Evolutionary conservation across 2,329 filamentous ascomycete genomes (phyloP).

Genomic region (Penicillium fuscoglaucum): DNA sequence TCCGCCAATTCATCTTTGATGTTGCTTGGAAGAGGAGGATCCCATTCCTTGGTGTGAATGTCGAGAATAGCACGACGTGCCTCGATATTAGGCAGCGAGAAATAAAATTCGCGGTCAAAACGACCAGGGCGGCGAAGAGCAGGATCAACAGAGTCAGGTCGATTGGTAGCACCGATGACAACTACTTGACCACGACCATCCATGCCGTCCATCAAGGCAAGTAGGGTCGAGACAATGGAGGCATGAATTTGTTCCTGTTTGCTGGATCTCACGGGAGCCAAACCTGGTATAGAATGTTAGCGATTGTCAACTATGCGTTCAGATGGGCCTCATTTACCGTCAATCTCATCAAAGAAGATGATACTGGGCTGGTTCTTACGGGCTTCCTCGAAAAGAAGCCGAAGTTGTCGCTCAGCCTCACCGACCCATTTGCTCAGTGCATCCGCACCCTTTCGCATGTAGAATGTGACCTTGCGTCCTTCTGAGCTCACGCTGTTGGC

Average conservation of each 20-base stretch:
- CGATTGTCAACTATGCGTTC: neutral
- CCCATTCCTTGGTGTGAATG: conserved; percentile 95
- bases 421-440: conserved; percentile 98
- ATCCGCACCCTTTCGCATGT: conserved; percentile 98
- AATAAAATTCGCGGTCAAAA: conserved; percentile 98
- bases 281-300: conserved; percentile 39
- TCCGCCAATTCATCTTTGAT: conserved; percentile 83
- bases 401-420: conserved; percentile 92
- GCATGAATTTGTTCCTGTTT: conserved; percentile 99
- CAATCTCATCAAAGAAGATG: conserved; percentile 99
- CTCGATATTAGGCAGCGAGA: conserved; percentile 80
- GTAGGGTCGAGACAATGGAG: conserved; percentile 91
- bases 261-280: conserved; percentile 92
- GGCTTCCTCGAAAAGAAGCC: conserved; percentile 92
- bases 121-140: conserved; percentile 90
- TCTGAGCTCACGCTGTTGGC: conserved; percentile 87
- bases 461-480: conserved; percentile 94
- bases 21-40: conserved; percentile 66
- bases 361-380: conserved; percentile 95
- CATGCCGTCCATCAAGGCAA: conserved; percentile 97
- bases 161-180: conserved; percentile 97
- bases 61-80: conserved; percentile 84
- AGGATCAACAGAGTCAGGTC: conserved; percentile 93
- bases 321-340: conserved; percentile 57
- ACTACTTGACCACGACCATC: conserved; percentile 97